These are phyloP conservation scores for Zea luxurians DNA, from an alignment of 176 grass and related monocot species.

Conservation along the genomic window DNA sequence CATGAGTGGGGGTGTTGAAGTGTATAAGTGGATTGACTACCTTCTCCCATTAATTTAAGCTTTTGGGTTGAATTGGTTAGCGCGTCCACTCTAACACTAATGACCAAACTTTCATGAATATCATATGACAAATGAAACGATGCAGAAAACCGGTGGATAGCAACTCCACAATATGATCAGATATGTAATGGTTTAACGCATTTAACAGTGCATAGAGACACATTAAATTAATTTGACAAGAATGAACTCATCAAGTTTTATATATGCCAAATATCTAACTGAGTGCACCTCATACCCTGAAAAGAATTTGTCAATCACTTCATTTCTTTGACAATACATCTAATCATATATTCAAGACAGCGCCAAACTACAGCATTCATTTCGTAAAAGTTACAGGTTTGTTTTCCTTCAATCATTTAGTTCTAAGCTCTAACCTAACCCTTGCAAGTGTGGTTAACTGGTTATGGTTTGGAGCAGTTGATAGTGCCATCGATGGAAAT, in stretches of 20 bases:
- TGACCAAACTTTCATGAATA: constrained; percentile 5
- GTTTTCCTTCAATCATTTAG: neutral
- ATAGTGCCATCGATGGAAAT: neutral
- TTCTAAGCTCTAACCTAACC: neutral
- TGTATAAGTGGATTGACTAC: too few species aligned
- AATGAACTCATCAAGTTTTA: neutral
- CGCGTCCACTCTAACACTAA: neutral
- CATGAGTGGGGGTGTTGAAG: too few species aligned
- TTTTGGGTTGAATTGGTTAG: too few species aligned
- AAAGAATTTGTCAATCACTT: neutral
- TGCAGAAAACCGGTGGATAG: neutral
- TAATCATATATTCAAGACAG: neutral
- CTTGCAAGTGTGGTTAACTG: neutral
- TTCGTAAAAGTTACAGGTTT: neutral
- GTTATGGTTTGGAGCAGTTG: neutral
- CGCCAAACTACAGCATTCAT: neutral
- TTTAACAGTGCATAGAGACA: neutral
- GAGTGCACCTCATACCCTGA: neutral
- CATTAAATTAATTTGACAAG: neutral
- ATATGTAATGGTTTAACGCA: neutral
- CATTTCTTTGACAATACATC: neutral
- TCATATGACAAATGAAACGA: constrained; percentile 14
- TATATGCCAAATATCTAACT: neutral
- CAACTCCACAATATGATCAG: neutral
- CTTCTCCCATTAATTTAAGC: too few species aligned